These are phyloP conservation scores for Huntiella savannae DNA, from an alignment of 2,329 filamentous ascomycete genomes.

Conservation along the genomic window DNA sequence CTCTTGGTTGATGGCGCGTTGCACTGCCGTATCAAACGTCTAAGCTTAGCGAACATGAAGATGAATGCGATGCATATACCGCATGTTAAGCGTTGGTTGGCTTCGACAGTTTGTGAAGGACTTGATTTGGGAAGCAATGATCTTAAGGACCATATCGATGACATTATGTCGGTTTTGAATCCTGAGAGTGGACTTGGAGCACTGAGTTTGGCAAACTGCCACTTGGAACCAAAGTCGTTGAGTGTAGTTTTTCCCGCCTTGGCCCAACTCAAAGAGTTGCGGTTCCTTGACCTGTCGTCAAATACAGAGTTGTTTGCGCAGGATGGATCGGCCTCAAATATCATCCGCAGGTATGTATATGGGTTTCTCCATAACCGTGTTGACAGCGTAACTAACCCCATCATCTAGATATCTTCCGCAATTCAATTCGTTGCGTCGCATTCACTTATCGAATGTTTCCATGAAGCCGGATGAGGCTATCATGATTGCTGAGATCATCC, in stretches of 20 bases:
- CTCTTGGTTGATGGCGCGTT: slow-evolving; percentile 67
- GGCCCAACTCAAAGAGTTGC: slow-evolving; percentile 49
- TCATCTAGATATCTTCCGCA: slow-evolving; percentile 50
- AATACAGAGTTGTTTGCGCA: slow-evolving; percentile 63
- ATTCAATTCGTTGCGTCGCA: slow-evolving; percentile 56
- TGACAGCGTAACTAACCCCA: background rate
- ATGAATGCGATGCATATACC: slow-evolving; percentile 55
- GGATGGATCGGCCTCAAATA: slow-evolving; percentile 51
- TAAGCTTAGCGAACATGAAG: slow-evolving; percentile 69
- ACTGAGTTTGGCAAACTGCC: slow-evolving; percentile 71
- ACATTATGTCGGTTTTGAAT: slow-evolving; percentile 39
- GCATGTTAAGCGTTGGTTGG: slow-evolving; percentile 59
- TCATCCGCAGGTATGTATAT: slow-evolving; percentile 48
- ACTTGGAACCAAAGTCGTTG: slow-evolving; percentile 53
- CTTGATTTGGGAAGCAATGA: slow-evolving; percentile 81
- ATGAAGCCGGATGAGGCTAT: slow-evolving; percentile 79
- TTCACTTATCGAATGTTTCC: slow-evolving; percentile 71
- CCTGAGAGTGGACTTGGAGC: slow-evolving; percentile 22
- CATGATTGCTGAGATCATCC: slow-evolving; percentile 72
- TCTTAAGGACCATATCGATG: slow-evolving; percentile 30
- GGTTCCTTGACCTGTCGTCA: slow-evolving; percentile 82
- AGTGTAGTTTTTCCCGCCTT: slow-evolving; percentile 59
- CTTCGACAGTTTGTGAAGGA: slow-evolving; percentile 62
- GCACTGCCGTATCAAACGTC: slow-evolving; percentile 54
- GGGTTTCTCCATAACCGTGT: background rate